Percentiles rank a stretch among this genome's conserved stretches.
phyloP scores from a whole-genome alignment of 306 rosid genomes.

The Notholithocarpus densiflorus region DNA sequence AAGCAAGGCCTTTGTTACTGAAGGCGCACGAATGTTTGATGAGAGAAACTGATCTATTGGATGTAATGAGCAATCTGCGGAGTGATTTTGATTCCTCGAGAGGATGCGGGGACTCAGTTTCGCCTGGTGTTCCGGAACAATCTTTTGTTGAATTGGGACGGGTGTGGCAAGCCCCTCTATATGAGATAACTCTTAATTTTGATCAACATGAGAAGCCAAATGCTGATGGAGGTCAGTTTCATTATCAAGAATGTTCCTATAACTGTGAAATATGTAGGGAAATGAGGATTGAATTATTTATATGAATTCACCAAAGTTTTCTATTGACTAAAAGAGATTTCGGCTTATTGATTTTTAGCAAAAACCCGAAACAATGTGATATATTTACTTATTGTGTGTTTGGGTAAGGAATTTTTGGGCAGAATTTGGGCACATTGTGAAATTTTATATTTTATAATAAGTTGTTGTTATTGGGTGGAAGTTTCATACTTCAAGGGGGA shows the following conservation, averaged over 20 bases:
- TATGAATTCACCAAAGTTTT: no score
- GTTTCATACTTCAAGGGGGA: no score
- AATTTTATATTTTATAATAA: no score
- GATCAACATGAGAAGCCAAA: slow-evolving; percentile 1
- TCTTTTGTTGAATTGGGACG: slow-evolving; percentile 54
- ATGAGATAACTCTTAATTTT: slow-evolving; percentile 56
- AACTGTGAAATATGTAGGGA: not conserved
- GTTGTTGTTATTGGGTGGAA: no score
- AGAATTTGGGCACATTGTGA: no score
- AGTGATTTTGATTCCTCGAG: slow-evolving; percentile 27
- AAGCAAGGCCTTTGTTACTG: slow-evolving; percentile 58
- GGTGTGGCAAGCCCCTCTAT: slow-evolving; percentile 54
- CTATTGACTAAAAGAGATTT: no score
- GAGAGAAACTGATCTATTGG: slow-evolving; percentile 47
- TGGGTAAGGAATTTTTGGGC: no score
- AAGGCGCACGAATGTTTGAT: slow-evolving; percentile 62
- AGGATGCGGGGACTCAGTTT: slow-evolving; percentile 8
- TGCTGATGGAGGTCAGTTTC: slow-evolving; percentile 48
- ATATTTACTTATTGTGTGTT: not conserved
- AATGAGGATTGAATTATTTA: not conserved
- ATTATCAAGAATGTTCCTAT: not conserved
- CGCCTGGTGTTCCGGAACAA: slow-evolving; percentile 20
- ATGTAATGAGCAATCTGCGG: slow-evolving; percentile 41
- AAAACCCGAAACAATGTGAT: not conserved
- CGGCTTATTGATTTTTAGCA: no score